phyloP scores from a whole-genome alignment of 2,329 filamentous ascomycete genomes.

The Sarocladiaceae sp. region DNA sequence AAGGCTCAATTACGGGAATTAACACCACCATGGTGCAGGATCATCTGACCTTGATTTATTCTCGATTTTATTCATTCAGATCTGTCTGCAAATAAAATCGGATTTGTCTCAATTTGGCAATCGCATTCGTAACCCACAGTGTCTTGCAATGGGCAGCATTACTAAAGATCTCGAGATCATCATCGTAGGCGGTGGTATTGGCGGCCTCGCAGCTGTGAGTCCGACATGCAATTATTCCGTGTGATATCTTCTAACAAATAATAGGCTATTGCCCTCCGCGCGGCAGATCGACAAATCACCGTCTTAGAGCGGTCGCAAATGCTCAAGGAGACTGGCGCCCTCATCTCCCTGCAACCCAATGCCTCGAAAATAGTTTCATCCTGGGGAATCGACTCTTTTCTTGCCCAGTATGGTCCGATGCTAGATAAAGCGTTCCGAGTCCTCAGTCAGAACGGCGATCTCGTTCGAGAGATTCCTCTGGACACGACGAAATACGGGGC shows the following conservation, averaged over 20 bases:
- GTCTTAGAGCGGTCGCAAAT: background rate
- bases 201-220: background rate
- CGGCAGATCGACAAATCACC: background rate
- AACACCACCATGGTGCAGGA: too few species aligned
- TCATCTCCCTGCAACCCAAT: conserved; percentile 2
- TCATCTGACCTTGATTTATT: too few species aligned
- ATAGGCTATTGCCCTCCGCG: conserved; percentile 1
- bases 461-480: background rate
- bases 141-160: conserved; percentile 1
- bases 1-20: too few species aligned
- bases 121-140: too few species aligned
- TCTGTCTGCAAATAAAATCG: too few species aligned
- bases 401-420: background rate
- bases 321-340: conserved; percentile 2
- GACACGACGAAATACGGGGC: conserved; percentile 1
- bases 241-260: background rate
- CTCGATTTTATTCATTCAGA: too few species aligned
- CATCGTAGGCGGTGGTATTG: conserved; percentile 2
- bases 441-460: background rate
- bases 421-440: background rate
- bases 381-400: background rate
- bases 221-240: background rate
- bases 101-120: too few species aligned
- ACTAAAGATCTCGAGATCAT: conserved; percentile 3
- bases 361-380: background rate